Base-by-base conservation (phyloP, 192 early-diverging fungal species). In the Mortierella alpina region DNA sequence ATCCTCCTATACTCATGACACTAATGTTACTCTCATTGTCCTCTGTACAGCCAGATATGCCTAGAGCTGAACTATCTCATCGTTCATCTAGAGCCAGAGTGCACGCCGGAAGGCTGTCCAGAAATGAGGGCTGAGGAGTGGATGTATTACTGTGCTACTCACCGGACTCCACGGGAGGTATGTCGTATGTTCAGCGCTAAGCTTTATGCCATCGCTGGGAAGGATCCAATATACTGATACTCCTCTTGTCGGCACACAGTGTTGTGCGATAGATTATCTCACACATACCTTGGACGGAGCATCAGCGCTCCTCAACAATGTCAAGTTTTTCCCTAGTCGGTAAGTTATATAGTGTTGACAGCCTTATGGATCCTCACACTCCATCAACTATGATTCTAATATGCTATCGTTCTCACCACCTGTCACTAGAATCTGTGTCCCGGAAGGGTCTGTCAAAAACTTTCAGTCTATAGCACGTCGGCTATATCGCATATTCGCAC, bases 401-500 rank as follows among this genome's bases (percentile, higher is more conserved):
- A 31, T 31, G 31, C 31, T 31, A 31, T 31, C 1, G 31, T 31
- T 31, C 31, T 31, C 31, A 31, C 31, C 31, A 3, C 31, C 31
- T 31, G 31, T 31, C 31, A 42, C 11, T 65, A 92, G 90, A 18
- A 86, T 89, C 31, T 76, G 83, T 41, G 84, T 92, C 13, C 92
- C 92, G 2, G 89, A 85, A 23, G 67, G 91, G 6, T 93, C 94
- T 56, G 53, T 93, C n/a, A 96, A 96, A 80, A 93, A 96, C 51
- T 95, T 95, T 68, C 89, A 93, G 70, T 90, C 89, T 51, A 95
- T 98, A 68, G 94, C 95, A 3, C 83, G 98, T n/a, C 77, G 98
- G 42, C 87, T 99, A 17, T 98, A 99, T 73, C 89, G 98, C n/a
- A 92, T 99, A 31, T 99, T 99, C 86, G 95, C 97, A 2, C 98